phyloP scores from a whole-genome alignment of 441 rosid genomes.

The Erysimum pusillum region DNA sequence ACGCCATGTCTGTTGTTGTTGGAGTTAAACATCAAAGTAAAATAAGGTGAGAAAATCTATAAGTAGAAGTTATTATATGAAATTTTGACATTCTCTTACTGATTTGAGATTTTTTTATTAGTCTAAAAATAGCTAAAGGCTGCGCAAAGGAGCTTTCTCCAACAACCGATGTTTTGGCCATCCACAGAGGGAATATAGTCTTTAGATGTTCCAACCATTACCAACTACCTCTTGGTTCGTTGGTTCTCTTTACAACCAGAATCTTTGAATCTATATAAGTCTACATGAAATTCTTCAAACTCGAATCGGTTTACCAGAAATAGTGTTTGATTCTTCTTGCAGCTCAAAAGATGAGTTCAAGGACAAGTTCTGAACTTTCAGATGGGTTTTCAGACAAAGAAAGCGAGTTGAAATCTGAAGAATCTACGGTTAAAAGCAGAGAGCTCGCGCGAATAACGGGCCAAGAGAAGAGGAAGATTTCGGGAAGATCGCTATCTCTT shows the following conservation, averaged over 20 bases:
- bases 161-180: conserved; percentile 78
- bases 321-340: conserved; percentile 39
- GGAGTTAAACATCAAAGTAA: conserved; percentile 65
- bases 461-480: conserved; percentile 42
- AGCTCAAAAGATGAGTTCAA: conserved; percentile 63
- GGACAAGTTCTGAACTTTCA: conserved; percentile 54
- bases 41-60: conserved; percentile 55
- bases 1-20: conserved; percentile 65
- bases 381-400: conserved; percentile 48
- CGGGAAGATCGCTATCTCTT: conserved; percentile 54
- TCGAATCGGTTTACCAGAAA: conserved; percentile 23
- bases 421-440: conserved; percentile 39
- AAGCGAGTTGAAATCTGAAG: conserved; percentile 52
- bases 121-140: conserved; percentile 67
- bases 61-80: not conserved
- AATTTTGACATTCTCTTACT: conserved; percentile 37
- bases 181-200: conserved; percentile 74
- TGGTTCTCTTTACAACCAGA: conserved; percentile 26
- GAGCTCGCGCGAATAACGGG: conserved; percentile 24
- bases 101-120: conserved; percentile 17
- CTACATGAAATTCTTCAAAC: conserved; percentile 13
- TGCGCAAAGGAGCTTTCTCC: conserved; percentile 73
- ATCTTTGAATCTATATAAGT: conserved; percentile 11
- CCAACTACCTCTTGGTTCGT: conserved; percentile 74
- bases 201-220: conserved; percentile 65